Conservation (phyloP, 2,329 filamentous ascomycete species). For the Colletotrichum sansevieriae region DNA sequence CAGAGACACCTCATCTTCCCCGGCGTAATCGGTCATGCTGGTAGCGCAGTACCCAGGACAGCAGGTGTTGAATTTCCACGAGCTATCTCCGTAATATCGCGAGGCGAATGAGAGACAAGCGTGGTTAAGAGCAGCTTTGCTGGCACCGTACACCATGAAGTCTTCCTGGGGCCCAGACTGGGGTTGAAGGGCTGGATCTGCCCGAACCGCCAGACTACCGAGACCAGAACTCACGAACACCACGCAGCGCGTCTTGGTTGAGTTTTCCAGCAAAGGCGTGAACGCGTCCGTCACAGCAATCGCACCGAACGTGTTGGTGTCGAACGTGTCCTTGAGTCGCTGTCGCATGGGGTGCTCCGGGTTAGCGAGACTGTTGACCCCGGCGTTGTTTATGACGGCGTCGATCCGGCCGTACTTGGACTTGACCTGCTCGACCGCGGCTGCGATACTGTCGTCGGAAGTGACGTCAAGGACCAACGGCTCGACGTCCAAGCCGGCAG, state of each 20-base stretch:
- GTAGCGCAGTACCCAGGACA: slow-evolving; percentile 36
- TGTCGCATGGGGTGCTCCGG: slow-evolving; percentile 65
- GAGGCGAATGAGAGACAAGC: slow-evolving; percentile 29
- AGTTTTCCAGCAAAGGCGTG: slow-evolving; percentile 50
- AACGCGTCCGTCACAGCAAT: slow-evolving; percentile 63
- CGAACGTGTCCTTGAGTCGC: slow-evolving; percentile 65
- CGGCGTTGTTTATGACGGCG: slow-evolving; percentile 72
- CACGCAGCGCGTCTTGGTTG: slow-evolving; percentile 8
- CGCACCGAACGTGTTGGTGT: slow-evolving; percentile 72
- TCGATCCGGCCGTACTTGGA: slow-evolving; percentile 68
- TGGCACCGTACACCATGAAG: slow-evolving; percentile 26
- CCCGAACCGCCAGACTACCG: slow-evolving; percentile 22
- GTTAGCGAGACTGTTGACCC: slow-evolving; percentile 64
- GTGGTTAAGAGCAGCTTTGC: slow-evolving; percentile 37
- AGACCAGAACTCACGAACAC: slow-evolving; percentile 34
- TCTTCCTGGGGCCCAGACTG: not conserved
- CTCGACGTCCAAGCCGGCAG: slow-evolving; percentile 20
- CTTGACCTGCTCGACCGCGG: slow-evolving; percentile 52
- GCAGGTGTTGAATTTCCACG: slow-evolving; percentile 37
- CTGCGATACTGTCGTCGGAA: slow-evolving; percentile 56
- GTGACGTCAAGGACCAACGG: slow-evolving; percentile 66
- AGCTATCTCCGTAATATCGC: not conserved
- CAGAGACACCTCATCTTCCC: slow-evolving; percentile 24
- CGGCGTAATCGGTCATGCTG: slow-evolving; percentile 25
- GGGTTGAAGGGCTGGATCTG: not conserved